Evolutionary conservation across 1,139 yeast genomes (phyloP), one percentile per base, ranked within the genome.

Genomic region (Lodderomyces jiufengensis): DNA sequence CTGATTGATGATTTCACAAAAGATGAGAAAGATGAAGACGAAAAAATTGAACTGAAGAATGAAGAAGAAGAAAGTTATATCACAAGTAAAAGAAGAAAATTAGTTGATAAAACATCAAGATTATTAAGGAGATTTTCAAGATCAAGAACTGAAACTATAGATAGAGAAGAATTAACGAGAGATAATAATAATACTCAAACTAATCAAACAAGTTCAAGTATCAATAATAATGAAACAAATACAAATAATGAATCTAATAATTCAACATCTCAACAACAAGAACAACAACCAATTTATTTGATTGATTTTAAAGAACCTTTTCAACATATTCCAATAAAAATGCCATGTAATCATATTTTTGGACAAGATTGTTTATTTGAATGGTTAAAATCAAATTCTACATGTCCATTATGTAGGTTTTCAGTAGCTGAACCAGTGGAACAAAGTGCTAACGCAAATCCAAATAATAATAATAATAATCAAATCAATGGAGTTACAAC

Each of bases 311-410:
- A 45, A 1, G 59, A 54, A 4, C 57, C 51, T 4, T 78, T 70
- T 49, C 55, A 60, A 7, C 96, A 88, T 56, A 55, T 70, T 7
- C 82, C 96, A 0, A 64, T 84, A 2, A 65, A 72, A 43, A 68
- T 90, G 73, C 94, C 95, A 0, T 90, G 97, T 58, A 78, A 78
- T 8, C 95, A 85, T 52, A 52, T 76, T 1, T 85, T 86, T 62
- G 95, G 95, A 4, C 70, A 76, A 44, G 72, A 73, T 20, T 87
- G 97, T 60, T 62, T 85, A 27, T 70, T 66, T 43, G 83, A 80
- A 46, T 87, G 97, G 97, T 73, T 87, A 36, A 69, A 70, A 41
- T 64, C 70, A 32, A 77, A 82, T 40, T 67, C 76, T 24, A 76
- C 86, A 1, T 87, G 97, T 55, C 97, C 97, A 0, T 62, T 86